phyloP scores from a whole-genome alignment of 208 protist genomes.

The Lotmaria passim region DNA sequence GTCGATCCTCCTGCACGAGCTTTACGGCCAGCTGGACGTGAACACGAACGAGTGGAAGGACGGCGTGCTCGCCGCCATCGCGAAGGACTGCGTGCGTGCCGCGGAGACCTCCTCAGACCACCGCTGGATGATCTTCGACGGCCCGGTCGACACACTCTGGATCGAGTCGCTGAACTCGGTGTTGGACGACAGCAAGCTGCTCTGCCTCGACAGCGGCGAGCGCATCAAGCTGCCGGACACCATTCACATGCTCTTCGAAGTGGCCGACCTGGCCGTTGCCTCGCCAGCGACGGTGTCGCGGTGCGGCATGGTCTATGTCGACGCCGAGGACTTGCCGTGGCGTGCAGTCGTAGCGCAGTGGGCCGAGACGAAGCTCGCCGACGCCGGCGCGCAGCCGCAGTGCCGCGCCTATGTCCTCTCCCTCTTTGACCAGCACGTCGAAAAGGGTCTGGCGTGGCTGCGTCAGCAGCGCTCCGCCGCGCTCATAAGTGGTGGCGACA shows the following conservation, averaged over 20 bases:
- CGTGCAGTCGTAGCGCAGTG: slow-evolving; percentile 90
- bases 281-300: slow-evolving; percentile 98
- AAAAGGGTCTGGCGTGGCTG: slow-evolving; percentile 90
- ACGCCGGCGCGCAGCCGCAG: slow-evolving; percentile 54
- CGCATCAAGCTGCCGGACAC: slow-evolving; percentile 97
- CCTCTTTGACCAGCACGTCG: slow-evolving; percentile 91
- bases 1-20: slow-evolving; percentile 96
- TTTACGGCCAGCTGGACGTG: slow-evolving; percentile 96
- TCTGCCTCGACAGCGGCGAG: slow-evolving; percentile 98
- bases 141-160: slow-evolving; percentile 99
- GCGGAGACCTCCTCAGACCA: slow-evolving; percentile 82
- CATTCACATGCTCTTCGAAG: slow-evolving; percentile 98
- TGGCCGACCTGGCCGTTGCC: slow-evolving; percentile 96
- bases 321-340: slow-evolving; percentile 94
- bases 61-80: slow-evolving; percentile 91
- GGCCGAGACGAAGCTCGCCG: slow-evolving; percentile 78
- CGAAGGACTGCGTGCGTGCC: slow-evolving; percentile 88
- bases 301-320: slow-evolving; percentile 98
- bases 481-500: slow-evolving; percentile 89
- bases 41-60: slow-evolving; percentile 96
- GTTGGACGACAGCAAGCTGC: slow-evolving; percentile 98
- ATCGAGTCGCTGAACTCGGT: slow-evolving; percentile 99
- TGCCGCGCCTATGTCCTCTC: slow-evolving; percentile 85
- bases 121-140: slow-evolving; percentile 99
- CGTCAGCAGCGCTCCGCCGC: slow-evolving; percentile 59